Conservation (phyloP, 2,329 filamentous ascomycete genomes). For the Penicillium sp. region DNA sequence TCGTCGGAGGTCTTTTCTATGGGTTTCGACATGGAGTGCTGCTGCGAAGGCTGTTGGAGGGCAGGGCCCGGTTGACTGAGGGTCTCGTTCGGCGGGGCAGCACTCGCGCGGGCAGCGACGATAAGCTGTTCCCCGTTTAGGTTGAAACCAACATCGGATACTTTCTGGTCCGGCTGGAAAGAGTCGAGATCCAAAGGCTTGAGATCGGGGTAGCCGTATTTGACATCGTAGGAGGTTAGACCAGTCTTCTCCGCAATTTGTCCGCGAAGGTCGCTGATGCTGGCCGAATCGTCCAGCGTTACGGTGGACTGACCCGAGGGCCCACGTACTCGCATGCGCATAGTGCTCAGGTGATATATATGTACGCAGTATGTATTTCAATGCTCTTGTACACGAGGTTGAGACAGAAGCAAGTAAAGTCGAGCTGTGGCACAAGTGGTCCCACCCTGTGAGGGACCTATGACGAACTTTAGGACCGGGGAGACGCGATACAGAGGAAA, state of each 20-base stretch:
- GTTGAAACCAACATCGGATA: constrained; percentile 55
- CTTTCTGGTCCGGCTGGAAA: constrained; percentile 47
- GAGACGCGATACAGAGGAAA: not conserved
- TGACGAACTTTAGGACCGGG: constrained; percentile 3
- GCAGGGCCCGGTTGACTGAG: constrained; percentile 11
- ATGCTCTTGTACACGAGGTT: not conserved
- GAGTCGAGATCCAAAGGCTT: constrained; percentile 59
- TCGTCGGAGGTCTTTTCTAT: constrained; percentile 47
- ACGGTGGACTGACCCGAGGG: constrained; percentile 68
- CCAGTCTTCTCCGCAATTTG: constrained; percentile 56
- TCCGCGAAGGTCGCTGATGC: constrained; percentile 38
- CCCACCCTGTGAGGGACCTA: constrained; percentile 5
- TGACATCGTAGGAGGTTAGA: constrained; percentile 65
- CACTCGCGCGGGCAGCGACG: constrained; percentile 48
- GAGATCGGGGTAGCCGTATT: constrained; percentile 73
- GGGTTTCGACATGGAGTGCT: constrained; percentile 41
- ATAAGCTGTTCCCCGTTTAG: constrained; percentile 66
- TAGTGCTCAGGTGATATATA: constrained; percentile 33
- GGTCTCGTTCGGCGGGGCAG: constrained; percentile 6
- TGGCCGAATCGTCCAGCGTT: constrained; percentile 61
- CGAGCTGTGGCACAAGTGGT: constrained; percentile 1
- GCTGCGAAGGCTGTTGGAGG: constrained; percentile 11
- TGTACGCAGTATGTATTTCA: not conserved
- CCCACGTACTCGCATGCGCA: constrained; percentile 70
- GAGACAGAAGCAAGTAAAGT: not conserved